phyloP scores from a whole-genome alignment of 2,329 filamentous ascomycete species.

The Myriosclerotinia curreyana region DNA sequence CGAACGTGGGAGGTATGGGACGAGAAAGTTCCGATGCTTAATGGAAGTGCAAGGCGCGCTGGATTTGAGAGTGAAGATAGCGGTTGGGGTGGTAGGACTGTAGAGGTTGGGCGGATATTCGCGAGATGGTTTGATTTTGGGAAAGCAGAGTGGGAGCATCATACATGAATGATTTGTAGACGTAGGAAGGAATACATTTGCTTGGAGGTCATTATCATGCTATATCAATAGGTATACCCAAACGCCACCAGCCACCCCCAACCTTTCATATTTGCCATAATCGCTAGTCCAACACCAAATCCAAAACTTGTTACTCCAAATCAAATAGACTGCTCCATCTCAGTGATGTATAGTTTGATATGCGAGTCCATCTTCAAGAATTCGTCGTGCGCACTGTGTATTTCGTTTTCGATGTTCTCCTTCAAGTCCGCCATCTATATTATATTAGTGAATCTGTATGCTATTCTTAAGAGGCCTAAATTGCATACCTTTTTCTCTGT shows the following conservation, averaged over 20 bases:
- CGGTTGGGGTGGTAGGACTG: slow-evolving; percentile 56
- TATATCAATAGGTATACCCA: slow-evolving; percentile 38
- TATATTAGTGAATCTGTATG: slow-evolving; percentile 15
- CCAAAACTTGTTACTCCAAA: slow-evolving; percentile 26
- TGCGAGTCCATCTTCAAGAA: slow-evolving; percentile 98
- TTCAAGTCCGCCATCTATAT: slow-evolving; percentile 91
- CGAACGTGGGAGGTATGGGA: slow-evolving; percentile 41
- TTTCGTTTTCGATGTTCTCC: slow-evolving; percentile 93
- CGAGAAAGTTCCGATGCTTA: slow-evolving; percentile 60
- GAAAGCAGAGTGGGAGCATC: slow-evolving; percentile 40
- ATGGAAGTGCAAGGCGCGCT: slow-evolving; percentile 49
- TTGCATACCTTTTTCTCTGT: slow-evolving; percentile 92
- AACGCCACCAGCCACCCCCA: slow-evolving; percentile 30
- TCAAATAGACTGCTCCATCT: slow-evolving; percentile 83
- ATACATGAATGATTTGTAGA: background rate
- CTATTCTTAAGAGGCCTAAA: background rate
- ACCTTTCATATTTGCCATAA: slow-evolving; percentile 20
- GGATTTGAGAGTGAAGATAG: slow-evolving; percentile 47
- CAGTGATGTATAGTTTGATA: slow-evolving; percentile 95
- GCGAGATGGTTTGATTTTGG: slow-evolving; percentile 63
- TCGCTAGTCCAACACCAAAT: slow-evolving; percentile 22
- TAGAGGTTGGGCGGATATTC: slow-evolving; percentile 56
- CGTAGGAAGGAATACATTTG: slow-evolving; percentile 1
- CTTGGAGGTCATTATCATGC: slow-evolving; percentile 35
- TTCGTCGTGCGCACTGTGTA: slow-evolving; percentile 85